Evolutionary conservation across 179 eudicot species (phyloP), one percentile per base, ranked within the genome.

Genomic region (Silene vulgaris): DNA sequence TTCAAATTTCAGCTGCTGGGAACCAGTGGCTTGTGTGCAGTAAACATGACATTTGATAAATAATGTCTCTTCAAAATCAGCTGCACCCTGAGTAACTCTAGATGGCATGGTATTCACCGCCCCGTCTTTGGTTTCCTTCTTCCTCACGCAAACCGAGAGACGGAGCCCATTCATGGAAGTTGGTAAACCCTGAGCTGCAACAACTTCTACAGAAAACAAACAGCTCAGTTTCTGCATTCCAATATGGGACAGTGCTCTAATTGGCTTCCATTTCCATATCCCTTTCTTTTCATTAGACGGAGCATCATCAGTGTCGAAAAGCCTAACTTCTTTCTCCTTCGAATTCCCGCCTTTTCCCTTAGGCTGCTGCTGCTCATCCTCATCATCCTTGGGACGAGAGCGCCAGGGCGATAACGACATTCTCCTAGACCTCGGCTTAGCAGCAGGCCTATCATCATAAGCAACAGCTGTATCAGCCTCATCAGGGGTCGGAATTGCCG

Each of bases 101-200:
- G 99, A 88, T 0, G 99, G 99, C 99, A 95, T 95, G 2, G 99
- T 95, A 57, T 95, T 87, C 5, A 95, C 97, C 0, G 94, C 93
- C 23, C 97, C 96, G 6, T 95, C 97, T 48, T 85, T 95, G 7
- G 87, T 86, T 72, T 95, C 99, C 77, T 92, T 92, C 85, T 95
- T 92, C 57, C 99, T 76, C 1, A 95, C 91, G 32, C 93, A 89
- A 61, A 92, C 95, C 1, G 93, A 87, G 30, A 95, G 87, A 8
- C 99, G 87, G 32, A 95, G 95, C n/a, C 99, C 97, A 54, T 92
- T 92, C 99, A 95, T 95, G 3, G 97, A 87, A 1, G 97, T 77
- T 0, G 93, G 95, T 7, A 95, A 90, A 74, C 87, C 89, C 72
- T 95, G 97, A 20, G 87, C 89, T 6, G 91, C 75, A 8, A 95